A percentile compares a stretch with the other conserved stretches of the same genome.
Conservation (phyloP, 768 basidiomycete species). For the Collybiopsis luxurians region DNA sequence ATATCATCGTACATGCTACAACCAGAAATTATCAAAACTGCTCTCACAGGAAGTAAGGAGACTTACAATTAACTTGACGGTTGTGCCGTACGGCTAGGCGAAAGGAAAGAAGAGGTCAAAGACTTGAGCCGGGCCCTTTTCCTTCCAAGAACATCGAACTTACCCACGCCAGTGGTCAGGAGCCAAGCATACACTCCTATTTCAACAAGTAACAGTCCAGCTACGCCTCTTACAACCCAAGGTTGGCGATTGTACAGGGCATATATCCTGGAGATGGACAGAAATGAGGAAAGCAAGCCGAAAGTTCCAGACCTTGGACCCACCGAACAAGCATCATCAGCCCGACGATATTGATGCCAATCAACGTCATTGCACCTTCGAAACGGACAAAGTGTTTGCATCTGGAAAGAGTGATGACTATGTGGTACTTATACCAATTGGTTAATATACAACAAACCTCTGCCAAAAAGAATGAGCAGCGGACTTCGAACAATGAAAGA, state of each 20-base stretch:
- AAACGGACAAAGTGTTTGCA: slow-evolving; percentile 3
- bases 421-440: background rate
- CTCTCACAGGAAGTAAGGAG: background rate
- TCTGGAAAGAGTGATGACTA: background rate
- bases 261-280: background rate
- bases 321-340: slow-evolving; percentile 5
- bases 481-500: background rate
- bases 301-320: background rate
- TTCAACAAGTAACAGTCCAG: background rate
- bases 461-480: background rate
- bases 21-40: background rate
- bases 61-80: background rate
- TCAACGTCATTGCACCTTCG: slow-evolving; percentile 5
- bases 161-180: background rate
- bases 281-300: background rate
- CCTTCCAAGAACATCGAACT: background rate
- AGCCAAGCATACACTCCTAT: background rate
- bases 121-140: background rate
- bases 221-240: background rate
- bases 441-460: background rate
- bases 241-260: background rate
- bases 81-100: background rate
- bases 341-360: slow-evolving; percentile 1
- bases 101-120: too few species aligned
- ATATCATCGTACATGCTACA: slow-evolving; percentile 6